Base-by-base conservation (phyloP, 768 basidiomycete species). In the Russula compacta region DNA sequence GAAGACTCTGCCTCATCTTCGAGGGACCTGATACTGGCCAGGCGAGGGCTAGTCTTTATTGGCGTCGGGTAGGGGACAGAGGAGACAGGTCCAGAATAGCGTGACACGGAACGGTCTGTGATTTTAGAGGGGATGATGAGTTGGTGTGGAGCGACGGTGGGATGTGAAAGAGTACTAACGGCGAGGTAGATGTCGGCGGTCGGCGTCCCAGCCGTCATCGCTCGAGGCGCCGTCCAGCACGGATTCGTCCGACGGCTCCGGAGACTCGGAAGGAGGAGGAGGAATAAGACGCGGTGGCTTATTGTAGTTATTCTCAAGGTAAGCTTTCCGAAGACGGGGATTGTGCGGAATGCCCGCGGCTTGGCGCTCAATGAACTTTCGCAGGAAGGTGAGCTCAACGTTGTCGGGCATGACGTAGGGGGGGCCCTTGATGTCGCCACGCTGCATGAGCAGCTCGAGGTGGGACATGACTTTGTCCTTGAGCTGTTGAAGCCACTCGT, bases 381-480 rank as follows among this genome's bases (percentile, higher is more conserved):
- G 83, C 48, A 91, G 80, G 74, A 90, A 91, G 0, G 83, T 72
- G 61, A 91, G 78, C 68, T 91, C 88, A 69, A 88, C 71, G 66
- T 87, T 83, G 68, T 90, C 89, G 10, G 87, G 79, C 89, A 91
- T 91, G 61, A 79, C 67, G 71, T 90, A 90, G 24, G 89, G 87
- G 3, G 89, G 89, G 17, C 89, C 88, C 69, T 84, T 86, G 35
- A 91, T 91, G 64, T 91, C 89, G 69, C 87, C 87, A 69, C 90
- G 89, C 70, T 90, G 89, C 86, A 91, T 90, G 67, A 90, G 82
- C 2, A 90, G 78, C 71, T 91, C 89, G 48, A 91, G 78, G 73
- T 91, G 87, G 50, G 87, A 87, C 89, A 91, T 91, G 54, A 86
- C 89, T 72, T 89, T 91, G 73, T 91, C 89, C 72, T 91, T 91